These are phyloP conservation scores for Sugiyamaella japonica DNA, from an alignment of 1,139 yeast species.

Conservation along the genomic window DNA sequence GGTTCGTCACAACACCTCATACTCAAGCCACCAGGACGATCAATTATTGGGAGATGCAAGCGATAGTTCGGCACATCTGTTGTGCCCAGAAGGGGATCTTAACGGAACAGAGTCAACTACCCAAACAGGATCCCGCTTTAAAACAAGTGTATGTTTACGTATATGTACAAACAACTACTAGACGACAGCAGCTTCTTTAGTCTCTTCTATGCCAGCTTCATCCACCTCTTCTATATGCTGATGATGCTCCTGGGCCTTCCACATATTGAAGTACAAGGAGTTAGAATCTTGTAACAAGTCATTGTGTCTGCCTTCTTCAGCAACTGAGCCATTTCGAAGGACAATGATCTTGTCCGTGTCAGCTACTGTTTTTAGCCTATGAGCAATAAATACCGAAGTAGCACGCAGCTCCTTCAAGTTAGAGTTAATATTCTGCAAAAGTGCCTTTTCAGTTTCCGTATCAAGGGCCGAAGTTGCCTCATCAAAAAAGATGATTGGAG, in stretches of 20 bases:
- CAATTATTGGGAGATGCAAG: no score
- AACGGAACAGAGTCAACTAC: no score
- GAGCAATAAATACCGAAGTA: slow-evolving; percentile 92
- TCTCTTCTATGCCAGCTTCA: background rate
- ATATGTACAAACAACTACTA: background rate
- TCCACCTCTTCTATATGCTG: slow-evolving; percentile 39
- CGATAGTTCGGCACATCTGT: no score
- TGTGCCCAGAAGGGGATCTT: no score
- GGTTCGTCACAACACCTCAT: no score
- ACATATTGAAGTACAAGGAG: slow-evolving; percentile 72
- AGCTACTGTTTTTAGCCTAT: slow-evolving; percentile 87
- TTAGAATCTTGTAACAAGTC: slow-evolving; percentile 53
- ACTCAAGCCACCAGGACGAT: no score
- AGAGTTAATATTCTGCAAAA: slow-evolving; percentile 67
- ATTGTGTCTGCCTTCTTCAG: slow-evolving; percentile 83
- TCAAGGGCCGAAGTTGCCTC: slow-evolving; percentile 97
- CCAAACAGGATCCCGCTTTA: background rate
- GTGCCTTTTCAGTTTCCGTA: slow-evolving; percentile 89
- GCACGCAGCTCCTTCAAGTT: slow-evolving; percentile 57
- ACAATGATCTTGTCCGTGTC: slow-evolving; percentile 94
- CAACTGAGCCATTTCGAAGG: slow-evolving; percentile 71
- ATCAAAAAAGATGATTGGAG: slow-evolving; percentile 92
- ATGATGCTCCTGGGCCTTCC: slow-evolving; percentile 89
- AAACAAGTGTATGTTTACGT: no score
- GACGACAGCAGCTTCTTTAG: background rate